phyloP scores from a whole-genome alignment of 1,139 yeast species.

The Suhomyces guaymorum region DNA sequence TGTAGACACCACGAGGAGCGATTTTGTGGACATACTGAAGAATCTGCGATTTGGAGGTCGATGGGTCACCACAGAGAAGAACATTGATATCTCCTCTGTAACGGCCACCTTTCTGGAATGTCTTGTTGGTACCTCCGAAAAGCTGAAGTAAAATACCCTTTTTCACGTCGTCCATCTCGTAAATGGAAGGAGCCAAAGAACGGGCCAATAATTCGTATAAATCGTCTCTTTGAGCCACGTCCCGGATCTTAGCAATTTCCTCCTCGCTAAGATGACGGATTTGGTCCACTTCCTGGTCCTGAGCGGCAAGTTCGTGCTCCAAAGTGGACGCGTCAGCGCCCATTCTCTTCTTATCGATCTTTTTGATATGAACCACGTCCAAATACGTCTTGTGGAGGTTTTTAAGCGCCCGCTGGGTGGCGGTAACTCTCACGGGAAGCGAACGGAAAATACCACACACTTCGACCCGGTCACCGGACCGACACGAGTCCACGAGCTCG shows the following conservation, averaged over 20 bases:
- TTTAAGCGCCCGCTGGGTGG: conserved; percentile 82
- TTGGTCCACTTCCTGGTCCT: conserved; percentile 74
- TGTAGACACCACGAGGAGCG: conserved; percentile 96
- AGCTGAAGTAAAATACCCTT: conserved; percentile 90
- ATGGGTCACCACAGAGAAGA: conserved; percentile 94
- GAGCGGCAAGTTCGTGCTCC: conserved; percentile 42
- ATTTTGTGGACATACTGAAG: conserved; percentile 94
- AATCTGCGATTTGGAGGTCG: conserved; percentile 93
- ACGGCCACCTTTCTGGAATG: conserved; percentile 85
- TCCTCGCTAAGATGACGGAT: conserved; percentile 64
- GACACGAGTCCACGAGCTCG: conserved; percentile 88
- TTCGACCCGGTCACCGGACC: conserved; percentile 96
- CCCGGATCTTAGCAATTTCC: conserved; percentile 65
- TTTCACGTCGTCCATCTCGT: conserved; percentile 93
- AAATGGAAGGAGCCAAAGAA: conserved; percentile 93
- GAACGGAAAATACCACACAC: conserved; percentile 95
- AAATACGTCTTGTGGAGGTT: conserved; percentile 87
- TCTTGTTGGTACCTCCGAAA: conserved; percentile 94
- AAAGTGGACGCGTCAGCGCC: conserved; percentile 79
- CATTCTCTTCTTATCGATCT: conserved; percentile 77
- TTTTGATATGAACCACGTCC: conserved; percentile 91
- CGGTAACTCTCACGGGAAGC: conserved; percentile 83
- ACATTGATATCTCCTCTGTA: conserved; percentile 95
- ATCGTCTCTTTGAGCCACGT: conserved; percentile 68
- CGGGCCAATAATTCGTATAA: conserved; percentile 86